Evolutionary conservation across 257 asterid genomes (phyloP), one percentile per base, ranked within the genome.

Genomic region (Scutellaria barbata): DNA sequence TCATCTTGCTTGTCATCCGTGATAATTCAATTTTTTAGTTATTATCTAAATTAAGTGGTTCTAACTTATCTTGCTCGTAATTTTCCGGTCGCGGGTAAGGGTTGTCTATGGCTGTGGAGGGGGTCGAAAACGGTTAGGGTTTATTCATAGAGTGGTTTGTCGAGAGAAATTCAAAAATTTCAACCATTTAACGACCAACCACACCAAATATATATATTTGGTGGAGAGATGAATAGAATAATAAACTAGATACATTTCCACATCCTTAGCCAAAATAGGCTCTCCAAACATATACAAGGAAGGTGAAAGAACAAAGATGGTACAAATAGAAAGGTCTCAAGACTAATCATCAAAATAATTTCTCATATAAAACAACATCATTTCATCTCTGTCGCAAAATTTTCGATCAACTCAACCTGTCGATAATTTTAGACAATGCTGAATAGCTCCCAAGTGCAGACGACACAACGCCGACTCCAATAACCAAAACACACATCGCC

Each of bases 371-470:
- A 47, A 30, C 6, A 12, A 30, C 30, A 6, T 11, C 52, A 8
- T 9, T 22, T 55, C 55, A 54, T 54, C 25, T 42, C 47, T 42
- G 2, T 8, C 18, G 59, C 58, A 53, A 53, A 53, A 0, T 9
- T 30, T 4, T 53, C 37, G 8, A 60, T 80, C 80, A 80, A 48
- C 57, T 77, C 81, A 93, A 66, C 71, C 68, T 81, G 42, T 89
- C 71, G 53, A 88, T 64, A 48, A 94, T 94, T 53, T 88, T 83
- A 8, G 92, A 81, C 56, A 92, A 35, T 0, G 99, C 96, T 2
- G 99, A 95, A 75, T 83, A 92, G n/a, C 96, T 77, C 35, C 99
- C 99, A 40, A 92, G 51, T 16, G 72, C 87, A 39, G 98, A 84
- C n/a, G 96, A 79, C 39, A 81, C 58, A 0, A 69, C 60, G 62